Percentiles rank a stretch among this genome's conserved stretches.
These are phyloP conservation scores for Candida yuanshanica DNA, from an alignment of 805 yeast species.

Conservation along the genomic window DNA sequence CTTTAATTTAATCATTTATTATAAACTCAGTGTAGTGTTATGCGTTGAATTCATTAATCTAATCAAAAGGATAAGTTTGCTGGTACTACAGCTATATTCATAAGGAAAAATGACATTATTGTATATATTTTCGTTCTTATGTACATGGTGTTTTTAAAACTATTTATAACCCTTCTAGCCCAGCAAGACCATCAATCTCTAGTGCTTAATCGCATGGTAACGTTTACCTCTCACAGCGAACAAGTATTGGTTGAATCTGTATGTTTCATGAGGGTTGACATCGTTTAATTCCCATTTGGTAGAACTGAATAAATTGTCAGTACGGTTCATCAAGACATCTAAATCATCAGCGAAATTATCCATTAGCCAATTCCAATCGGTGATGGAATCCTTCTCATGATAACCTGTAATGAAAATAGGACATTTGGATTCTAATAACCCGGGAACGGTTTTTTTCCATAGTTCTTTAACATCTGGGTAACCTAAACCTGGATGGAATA, in stretches of 20 bases:
- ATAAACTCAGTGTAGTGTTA: neutral
- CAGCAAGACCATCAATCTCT: too few species aligned
- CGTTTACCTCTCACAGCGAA: conserved; percentile 96
- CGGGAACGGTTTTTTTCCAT: conserved; percentile 85
- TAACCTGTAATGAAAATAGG: conserved; percentile 87
- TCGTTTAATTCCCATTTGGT: conserved; percentile 96
- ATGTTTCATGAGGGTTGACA: conserved; percentile 85
- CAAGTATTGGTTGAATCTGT: conserved; percentile 83
- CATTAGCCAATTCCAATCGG: conserved; percentile 69
- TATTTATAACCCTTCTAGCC: neutral
- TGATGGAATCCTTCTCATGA: conserved; percentile 62
- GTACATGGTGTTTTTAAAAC: neutral
- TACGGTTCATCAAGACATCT: conserved; percentile 74
- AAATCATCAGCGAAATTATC: conserved; percentile 65
- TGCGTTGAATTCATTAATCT: too few species aligned
- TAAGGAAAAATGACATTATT: neutral
- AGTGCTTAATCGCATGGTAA: conserved; percentile 68
- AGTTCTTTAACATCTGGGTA: conserved; percentile 72
- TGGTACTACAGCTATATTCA: too few species aligned
- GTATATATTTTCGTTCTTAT: neutral
- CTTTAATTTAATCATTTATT: neutral
- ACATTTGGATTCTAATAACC: conserved; percentile 88
- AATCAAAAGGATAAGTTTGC: too few species aligned
- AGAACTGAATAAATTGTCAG: conserved; percentile 70
- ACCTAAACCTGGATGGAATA: conserved; percentile 93